Conservation (phyloP, 306 rosid genomes). For the Prosopis cineraria region DNA sequence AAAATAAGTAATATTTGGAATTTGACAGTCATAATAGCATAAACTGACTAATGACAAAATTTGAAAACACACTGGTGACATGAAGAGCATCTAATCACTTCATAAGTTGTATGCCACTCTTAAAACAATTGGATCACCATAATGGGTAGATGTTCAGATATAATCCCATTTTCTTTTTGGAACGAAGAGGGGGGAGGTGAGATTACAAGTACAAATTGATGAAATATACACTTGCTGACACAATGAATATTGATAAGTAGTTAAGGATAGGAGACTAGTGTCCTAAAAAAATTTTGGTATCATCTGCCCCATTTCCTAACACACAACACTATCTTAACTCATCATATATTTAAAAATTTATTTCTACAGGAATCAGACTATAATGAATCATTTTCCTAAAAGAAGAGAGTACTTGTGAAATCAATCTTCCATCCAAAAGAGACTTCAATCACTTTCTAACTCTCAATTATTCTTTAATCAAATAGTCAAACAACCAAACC, state of each 20-base stretch:
- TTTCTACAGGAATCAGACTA: background rate
- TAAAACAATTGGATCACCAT: background rate
- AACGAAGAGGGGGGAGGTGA: background rate
- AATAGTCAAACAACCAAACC: background rate
- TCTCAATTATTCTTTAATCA: background rate
- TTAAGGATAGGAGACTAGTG: background rate
- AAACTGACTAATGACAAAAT: background rate
- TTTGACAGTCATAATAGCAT: background rate
- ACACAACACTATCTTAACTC: background rate
- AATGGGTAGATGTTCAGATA: background rate
- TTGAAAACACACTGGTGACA: background rate
- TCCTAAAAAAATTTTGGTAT: background rate
- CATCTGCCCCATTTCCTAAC: background rate
- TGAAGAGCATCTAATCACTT: background rate
- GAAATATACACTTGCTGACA: background rate
- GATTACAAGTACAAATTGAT: background rate
- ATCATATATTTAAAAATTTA: background rate
- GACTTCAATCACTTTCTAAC: background rate
- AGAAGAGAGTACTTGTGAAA: background rate
- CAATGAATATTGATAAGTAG: background rate
- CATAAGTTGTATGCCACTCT: background rate
- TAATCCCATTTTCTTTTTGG: background rate
- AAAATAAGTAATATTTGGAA: background rate
- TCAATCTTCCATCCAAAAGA: background rate
- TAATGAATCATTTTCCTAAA: background rate